phyloP scores from a whole-genome alignment of 1,139 yeast species.

The Petasospora rhodanensis region DNA sequence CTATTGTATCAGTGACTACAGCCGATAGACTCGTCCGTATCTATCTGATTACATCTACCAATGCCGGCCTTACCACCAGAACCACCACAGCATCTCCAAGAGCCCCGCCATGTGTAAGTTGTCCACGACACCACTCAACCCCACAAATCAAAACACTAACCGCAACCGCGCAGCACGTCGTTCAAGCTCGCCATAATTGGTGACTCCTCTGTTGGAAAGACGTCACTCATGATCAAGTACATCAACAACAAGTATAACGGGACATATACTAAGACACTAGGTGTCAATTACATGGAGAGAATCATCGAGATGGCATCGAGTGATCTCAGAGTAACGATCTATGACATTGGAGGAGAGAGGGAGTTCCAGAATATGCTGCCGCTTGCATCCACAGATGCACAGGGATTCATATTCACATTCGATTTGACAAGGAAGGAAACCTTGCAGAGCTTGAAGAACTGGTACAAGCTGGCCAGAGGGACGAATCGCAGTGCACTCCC shows the following conservation, averaged over 20 bases:
- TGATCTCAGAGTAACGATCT: slow-evolving; percentile 84
- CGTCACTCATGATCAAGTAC: slow-evolving; percentile 94
- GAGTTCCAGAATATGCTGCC: slow-evolving; percentile 97
- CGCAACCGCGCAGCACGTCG: slow-evolving; percentile 18
- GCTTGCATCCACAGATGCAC: slow-evolving; percentile 88
- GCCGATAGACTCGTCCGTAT: too few relatives aligned
- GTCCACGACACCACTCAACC: too few relatives aligned
- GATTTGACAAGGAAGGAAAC: slow-evolving; percentile 88
- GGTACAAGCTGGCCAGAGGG: slow-evolving; percentile 94
- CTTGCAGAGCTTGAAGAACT: slow-evolving; percentile 80
- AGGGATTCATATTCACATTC: slow-evolving; percentile 87
- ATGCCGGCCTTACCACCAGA: too few relatives aligned
- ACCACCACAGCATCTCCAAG: slow-evolving; percentile 21
- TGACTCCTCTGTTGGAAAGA: slow-evolving; percentile 97
- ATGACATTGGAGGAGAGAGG: slow-evolving; percentile 97
- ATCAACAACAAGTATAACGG: slow-evolving; percentile 94
- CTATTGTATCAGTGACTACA: too few relatives aligned
- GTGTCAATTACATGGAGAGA: slow-evolving; percentile 94
- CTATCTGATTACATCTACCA: too few relatives aligned
- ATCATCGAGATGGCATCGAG: slow-evolving; percentile 83
- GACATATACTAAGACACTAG: slow-evolving; percentile 87
- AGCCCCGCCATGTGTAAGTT: slow-evolving; percentile 20
- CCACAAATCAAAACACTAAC: slow-evolving; percentile 3
- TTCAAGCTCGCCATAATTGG: slow-evolving; percentile 92
- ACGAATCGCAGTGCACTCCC: slow-evolving; percentile 92